A percentile compares a stretch with the other conserved stretches of the same genome.
phyloP scores from a whole-genome alignment of 1,284 basidiomycete species.

The Bjerkandera adusta region DNA sequence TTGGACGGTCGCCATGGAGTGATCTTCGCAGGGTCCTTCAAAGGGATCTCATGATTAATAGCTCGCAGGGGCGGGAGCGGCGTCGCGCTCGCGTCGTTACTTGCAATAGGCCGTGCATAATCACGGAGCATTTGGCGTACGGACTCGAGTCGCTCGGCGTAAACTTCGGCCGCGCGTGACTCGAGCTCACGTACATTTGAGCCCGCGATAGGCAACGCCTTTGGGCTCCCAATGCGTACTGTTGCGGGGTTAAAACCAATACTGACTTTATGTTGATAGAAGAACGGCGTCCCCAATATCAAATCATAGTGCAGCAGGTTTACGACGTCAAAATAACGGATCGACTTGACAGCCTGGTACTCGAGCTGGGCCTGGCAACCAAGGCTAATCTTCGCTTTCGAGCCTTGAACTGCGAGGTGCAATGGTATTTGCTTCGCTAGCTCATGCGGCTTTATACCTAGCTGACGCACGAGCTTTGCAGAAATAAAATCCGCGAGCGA shows the following conservation, averaged over 20 bases:
- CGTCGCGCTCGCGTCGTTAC: slow-evolving; percentile 23
- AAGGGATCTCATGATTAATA: slow-evolving; percentile 37
- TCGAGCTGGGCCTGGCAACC: slow-evolving; percentile 11
- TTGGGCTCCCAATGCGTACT: slow-evolving; percentile 19
- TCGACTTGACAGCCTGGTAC: slow-evolving; percentile 31
- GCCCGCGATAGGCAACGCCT: slow-evolving; percentile 18
- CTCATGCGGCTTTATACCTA: slow-evolving; percentile 18
- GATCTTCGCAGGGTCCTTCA: slow-evolving; percentile 31
- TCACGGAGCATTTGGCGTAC: slow-evolving; percentile 16
- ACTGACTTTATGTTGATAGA: slow-evolving; percentile 23
- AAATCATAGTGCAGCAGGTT: slow-evolving; percentile 29
- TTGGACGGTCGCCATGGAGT: slow-evolving; percentile 30
- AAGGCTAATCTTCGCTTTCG: slow-evolving; percentile 28
- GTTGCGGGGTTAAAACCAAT: slow-evolving; percentile 23
- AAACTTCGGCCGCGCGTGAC: slow-evolving; percentile 18
- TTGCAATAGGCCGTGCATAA: slow-evolving; percentile 27
- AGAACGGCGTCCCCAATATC: slow-evolving; percentile 28
- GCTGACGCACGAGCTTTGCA: slow-evolving; percentile 33
- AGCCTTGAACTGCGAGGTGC: slow-evolving; percentile 33
- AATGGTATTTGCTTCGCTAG: slow-evolving; percentile 28
- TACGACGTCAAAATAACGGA: slow-evolving; percentile 29
- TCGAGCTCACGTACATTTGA: slow-evolving; percentile 13
- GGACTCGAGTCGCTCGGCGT: slow-evolving; percentile 16
- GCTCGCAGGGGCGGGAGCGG: slow-evolving; percentile 31
- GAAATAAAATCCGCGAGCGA: slow-evolving; percentile 41